Percentiles rank a stretch among this genome's conserved stretches.
Evolutionary conservation across 1,139 yeast genomes (phyloP).

Genomic region (Meyerozyma carpophila): DNA sequence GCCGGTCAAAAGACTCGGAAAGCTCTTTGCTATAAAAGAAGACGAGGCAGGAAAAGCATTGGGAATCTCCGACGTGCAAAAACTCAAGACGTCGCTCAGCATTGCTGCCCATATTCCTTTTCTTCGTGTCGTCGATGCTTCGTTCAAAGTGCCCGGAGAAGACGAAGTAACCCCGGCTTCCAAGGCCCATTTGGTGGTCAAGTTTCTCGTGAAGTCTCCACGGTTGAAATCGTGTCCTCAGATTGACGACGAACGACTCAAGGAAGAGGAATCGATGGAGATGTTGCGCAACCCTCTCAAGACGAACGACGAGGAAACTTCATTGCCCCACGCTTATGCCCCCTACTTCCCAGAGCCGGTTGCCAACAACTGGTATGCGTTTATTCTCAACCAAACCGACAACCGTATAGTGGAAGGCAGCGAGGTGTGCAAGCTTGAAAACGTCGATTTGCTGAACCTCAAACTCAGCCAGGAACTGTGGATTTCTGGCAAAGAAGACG

Average conservation of each 20-base stretch:
- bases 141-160: slow-evolving; percentile 88
- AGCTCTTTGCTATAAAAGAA: slow-evolving; percentile 53
- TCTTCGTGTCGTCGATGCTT: slow-evolving; percentile 64
- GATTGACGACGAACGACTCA: slow-evolving; percentile 29
- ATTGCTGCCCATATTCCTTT: slow-evolving; percentile 67
- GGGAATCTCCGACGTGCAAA: slow-evolving; percentile 46
- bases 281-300: slow-evolving; percentile 67
- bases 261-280: slow-evolving; percentile 53
- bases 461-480: slow-evolving; percentile 43
- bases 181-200: slow-evolving; percentile 66
- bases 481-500: slow-evolving; percentile 42
- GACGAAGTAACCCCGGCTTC: slow-evolving; percentile 68
- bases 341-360: slow-evolving; percentile 66
- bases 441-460: slow-evolving; percentile 53
- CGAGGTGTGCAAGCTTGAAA: slow-evolving; percentile 51
- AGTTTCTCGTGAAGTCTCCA: slow-evolving; percentile 72
- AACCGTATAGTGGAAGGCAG: slow-evolving; percentile 63
- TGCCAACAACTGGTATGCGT: slow-evolving; percentile 61
- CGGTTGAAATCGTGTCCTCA: slow-evolving; percentile 56
- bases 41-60: slow-evolving; percentile 52
- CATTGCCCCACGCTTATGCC: slow-evolving; percentile 56
- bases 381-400: slow-evolving; percentile 68
- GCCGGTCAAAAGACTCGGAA: slow-evolving; percentile 57
- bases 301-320: slow-evolving; percentile 60
- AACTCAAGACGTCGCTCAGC: slow-evolving; percentile 45